These are phyloP conservation scores for Fusarium sp. DNA, from an alignment of 2,329 filamentous ascomycete species.

Conservation along the genomic window DNA sequence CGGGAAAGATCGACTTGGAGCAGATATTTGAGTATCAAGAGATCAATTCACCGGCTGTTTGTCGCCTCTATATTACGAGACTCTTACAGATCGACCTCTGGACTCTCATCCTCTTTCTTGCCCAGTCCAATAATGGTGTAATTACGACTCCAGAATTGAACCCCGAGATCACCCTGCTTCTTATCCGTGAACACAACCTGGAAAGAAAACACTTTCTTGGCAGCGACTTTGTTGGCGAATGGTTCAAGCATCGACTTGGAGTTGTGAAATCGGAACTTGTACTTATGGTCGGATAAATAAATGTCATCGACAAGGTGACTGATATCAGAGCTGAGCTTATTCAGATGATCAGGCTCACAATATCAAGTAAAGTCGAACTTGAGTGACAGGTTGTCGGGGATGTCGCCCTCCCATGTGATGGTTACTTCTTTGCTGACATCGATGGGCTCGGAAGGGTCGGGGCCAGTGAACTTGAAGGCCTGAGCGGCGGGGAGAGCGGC, in stretches of 20 bases:
- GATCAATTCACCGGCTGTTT: background rate
- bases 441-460: background rate
- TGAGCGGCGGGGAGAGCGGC: background rate
- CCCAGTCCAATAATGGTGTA: background rate
- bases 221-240: background rate
- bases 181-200: background rate
- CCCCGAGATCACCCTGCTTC: background rate
- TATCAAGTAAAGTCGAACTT: background rate
- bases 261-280: background rate
- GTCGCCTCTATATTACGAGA: background rate
- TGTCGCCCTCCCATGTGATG: background rate
- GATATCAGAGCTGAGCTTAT: background rate
- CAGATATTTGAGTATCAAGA: background rate
- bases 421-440: background rate
- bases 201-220: background rate
- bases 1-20: background rate
- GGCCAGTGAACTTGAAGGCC: background rate
- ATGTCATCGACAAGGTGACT: background rate
- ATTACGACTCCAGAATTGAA: background rate
- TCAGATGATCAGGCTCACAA: background rate
- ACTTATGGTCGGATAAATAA: background rate
- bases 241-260: background rate
- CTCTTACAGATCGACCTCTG: background rate
- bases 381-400: background rate
- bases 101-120: background rate